Percentiles rank a stretch among this genome's conserved stretches.
These are phyloP conservation scores for Chaetomium strumarium DNA, from an alignment of 2,329 filamentous ascomycete species.

Conservation along the genomic window DNA sequence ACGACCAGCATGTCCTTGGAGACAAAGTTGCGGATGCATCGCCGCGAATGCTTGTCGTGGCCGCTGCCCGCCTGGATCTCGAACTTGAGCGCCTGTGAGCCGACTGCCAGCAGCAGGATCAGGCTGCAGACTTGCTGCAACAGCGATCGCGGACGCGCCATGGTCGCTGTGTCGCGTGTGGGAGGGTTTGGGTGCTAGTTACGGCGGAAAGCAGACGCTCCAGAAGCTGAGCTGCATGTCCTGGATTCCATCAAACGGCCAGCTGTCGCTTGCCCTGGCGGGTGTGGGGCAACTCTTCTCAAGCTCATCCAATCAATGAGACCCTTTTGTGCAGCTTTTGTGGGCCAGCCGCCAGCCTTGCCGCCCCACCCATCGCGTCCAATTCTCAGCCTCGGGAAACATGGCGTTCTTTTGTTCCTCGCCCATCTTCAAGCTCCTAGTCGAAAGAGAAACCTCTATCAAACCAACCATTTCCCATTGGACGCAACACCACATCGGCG, in stretches of 20 bases:
- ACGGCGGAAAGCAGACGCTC: neutral
- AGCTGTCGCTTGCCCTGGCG: conserved; percentile 24
- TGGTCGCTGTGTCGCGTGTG: conserved; percentile 28
- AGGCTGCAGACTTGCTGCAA: conserved; percentile 55
- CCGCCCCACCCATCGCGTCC: conserved; percentile 15
- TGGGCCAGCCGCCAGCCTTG: conserved; percentile 14
- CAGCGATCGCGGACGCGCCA: conserved; percentile 46
- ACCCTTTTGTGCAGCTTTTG: neutral
- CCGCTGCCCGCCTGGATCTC: conserved; percentile 67
- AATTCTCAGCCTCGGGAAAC: conserved; percentile 21
- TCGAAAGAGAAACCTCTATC: neutral
- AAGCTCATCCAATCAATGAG: conserved; percentile 13
- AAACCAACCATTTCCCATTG: neutral
- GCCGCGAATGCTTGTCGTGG: conserved; percentile 59
- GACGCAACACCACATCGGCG: conserved; percentile 4
- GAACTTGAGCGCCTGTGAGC: conserved; percentile 76
- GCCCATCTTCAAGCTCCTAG: neutral
- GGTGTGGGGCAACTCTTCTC: neutral
- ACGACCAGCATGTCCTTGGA: conserved; percentile 88
- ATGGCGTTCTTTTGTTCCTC: conserved; percentile 7
- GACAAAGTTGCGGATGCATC: conserved; percentile 97
- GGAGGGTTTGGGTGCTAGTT: neutral
- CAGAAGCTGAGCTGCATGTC: neutral
- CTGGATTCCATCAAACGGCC: conserved; percentile 13
- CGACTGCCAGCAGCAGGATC: conserved; percentile 49